Base-by-base conservation (phyloP, 2,329 filamentous ascomycete genomes). In the Verticillium albo-atrum region DNA sequence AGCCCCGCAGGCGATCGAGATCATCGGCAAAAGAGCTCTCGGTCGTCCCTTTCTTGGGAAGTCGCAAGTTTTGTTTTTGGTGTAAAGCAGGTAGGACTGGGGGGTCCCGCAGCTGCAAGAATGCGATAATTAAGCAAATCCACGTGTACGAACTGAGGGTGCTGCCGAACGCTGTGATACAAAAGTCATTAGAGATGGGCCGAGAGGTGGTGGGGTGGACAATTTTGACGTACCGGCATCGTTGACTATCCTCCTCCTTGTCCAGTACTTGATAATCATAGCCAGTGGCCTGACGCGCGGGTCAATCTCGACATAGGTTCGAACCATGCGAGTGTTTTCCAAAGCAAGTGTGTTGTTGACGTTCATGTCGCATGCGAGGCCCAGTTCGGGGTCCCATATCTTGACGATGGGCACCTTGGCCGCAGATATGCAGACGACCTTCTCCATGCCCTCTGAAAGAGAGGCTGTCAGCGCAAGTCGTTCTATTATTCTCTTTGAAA, bases 381-480 rank as follows among this genome's bases (percentile, higher is more conserved):
- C 81, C 60, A 97, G 80, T 72, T 97, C 92, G 3, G 95, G 95
- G 72, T 99, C 95, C 93, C 95, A 99, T 59, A 97, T 91, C 79
- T 98, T 98, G 67, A 99, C 95, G 69, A 99, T 99, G 4, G 95
- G 94, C 15, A 99, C 95, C 75, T 97, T 98, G 61, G 95, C 95
- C 50, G 90, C 91, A 28, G 92, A 92, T 57, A 98, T 92, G 72
- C 95, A 99, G 26, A 97, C 90, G 1, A 99, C 92, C 68, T 91
- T 91, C 73, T 98, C 85, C 95, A 99, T 99, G 42, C 94, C 94
- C 78, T 92, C 94, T 97, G 68, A 50, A 20, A 5, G 15, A 30
- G 27, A 56, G 32, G 54, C 30, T 62, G 72, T 80, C 70, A 82
- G 75, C 42, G 35, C 25, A 15, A 37, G 17, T 12, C 25, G 42